These are phyloP conservation scores for Peronosclerospora sorghi DNA, from an alignment of 352 stramenopile species.

Conservation along the genomic window DNA sequence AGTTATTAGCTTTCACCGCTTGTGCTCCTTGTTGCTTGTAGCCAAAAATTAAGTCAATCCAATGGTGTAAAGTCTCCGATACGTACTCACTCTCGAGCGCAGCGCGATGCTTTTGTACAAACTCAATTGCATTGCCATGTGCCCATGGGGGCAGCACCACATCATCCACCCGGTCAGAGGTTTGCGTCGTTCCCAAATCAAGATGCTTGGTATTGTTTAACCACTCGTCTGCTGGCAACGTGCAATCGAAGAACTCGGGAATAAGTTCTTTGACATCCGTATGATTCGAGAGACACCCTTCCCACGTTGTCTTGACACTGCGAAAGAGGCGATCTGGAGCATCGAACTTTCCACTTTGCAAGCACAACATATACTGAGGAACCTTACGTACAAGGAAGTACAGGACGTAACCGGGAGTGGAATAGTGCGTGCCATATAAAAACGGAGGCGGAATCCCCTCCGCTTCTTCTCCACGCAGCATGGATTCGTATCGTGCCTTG, in stretches of 20 bases:
- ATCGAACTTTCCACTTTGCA: constrained; percentile 98
- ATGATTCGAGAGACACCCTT: constrained; percentile 71
- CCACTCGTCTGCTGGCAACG: constrained; percentile 79
- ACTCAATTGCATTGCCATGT: constrained; percentile 65
- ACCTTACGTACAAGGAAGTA: constrained; percentile 96
- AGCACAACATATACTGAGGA: constrained; percentile 91
- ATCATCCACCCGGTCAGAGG: constrained; percentile 81
- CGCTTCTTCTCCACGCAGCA: constrained; percentile 74
- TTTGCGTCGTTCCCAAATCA: constrained; percentile 88
- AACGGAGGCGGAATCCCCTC: constrained; percentile 88
- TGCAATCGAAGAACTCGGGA: constrained; percentile 94
- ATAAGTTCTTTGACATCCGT: constrained; percentile 98
- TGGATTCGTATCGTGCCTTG: constrained; percentile 77
- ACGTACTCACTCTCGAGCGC: constrained; percentile 95
- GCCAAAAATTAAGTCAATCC: constrained; percentile 98
- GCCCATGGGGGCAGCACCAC: constrained; percentile 93
- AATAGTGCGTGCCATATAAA: constrained; percentile 94
- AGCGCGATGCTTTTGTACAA: constrained; percentile 89
- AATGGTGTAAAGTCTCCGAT: constrained; percentile 91
- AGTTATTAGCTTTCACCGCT: constrained; percentile 76
- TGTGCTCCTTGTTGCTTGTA: constrained; percentile 92
- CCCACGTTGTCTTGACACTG: constrained; percentile 89
- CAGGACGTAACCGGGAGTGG: constrained; percentile 91
- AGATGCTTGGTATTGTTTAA: constrained; percentile 93
- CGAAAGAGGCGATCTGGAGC: constrained; percentile 95